Evolutionary conservation across 129 eudicot genomes (phyloP).

Genomic region (Artemisia annua): DNA sequence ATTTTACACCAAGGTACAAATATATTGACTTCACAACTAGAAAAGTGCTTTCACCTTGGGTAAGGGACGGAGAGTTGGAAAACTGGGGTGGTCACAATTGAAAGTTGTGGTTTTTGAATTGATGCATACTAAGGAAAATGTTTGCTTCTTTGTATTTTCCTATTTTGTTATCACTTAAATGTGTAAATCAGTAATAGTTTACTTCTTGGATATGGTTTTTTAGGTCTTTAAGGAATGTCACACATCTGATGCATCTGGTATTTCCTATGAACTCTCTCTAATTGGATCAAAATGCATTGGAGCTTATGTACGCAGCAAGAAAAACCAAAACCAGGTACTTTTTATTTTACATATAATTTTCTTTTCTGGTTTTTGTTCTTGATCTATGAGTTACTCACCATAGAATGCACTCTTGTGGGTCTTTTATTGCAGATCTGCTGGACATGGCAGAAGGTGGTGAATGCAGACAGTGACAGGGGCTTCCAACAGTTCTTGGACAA

Average conservation of each 20-base stretch:
- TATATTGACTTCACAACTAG: slow-evolving; percentile 1
- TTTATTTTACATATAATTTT: background rate
- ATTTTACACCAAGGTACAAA: slow-evolving; percentile 84
- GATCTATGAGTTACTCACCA: background rate
- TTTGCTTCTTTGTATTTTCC: background rate
- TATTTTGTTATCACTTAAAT: slow-evolving; percentile 9
- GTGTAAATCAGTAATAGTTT: background rate
- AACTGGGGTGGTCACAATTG: background rate
- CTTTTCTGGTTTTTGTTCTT: background rate
- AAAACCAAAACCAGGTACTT: slow-evolving; percentile 90
- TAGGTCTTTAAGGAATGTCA: slow-evolving; percentile 88
- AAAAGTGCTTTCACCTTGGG: background rate
- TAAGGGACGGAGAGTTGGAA: background rate
- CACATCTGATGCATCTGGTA: slow-evolving; percentile 57
- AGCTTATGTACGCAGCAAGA: slow-evolving; percentile 92
- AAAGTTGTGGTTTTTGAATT: background rate
- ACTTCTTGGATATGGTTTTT: slow-evolving; percentile 20
- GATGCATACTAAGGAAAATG: background rate
- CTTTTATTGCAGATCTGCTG: slow-evolving; percentile 75
- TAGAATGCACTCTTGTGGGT: slow-evolving; percentile 1
- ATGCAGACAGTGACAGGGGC: slow-evolving; percentile 60
- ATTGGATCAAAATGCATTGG: slow-evolving; percentile 93
- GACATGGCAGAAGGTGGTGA: slow-evolving; percentile 91
- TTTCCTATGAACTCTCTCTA: slow-evolving; percentile 75
- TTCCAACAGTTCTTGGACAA: slow-evolving; percentile 89